Evolutionary conservation across 805 yeast species (phyloP).

Genomic region (Nadsonia fulvescens): DNA sequence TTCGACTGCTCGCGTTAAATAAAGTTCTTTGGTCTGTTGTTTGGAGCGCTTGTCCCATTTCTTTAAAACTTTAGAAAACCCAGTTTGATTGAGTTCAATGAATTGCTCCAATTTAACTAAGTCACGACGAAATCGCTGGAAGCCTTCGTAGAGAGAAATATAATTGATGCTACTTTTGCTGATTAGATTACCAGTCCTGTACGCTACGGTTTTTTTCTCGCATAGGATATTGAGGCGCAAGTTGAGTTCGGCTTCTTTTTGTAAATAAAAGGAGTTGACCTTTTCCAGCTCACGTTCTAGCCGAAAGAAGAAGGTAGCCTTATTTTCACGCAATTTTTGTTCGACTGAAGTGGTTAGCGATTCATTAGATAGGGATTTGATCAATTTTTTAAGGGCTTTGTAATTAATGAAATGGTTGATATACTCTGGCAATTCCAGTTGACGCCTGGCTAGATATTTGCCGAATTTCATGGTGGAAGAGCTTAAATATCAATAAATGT

Average conservation of each 20-base stretch:
- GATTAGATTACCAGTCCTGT: conserved; percentile 24
- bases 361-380: conserved; percentile 54
- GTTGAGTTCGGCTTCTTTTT: conserved; percentile 76
- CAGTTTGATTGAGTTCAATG: conserved; percentile 87
- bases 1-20: conserved; percentile 78
- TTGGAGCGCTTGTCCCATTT: conserved; percentile 97
- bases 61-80: conserved; percentile 85
- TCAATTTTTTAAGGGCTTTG: conserved; percentile 80
- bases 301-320: conserved; percentile 73
- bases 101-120: conserved; percentile 79
- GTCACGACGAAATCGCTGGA: conserved; percentile 78
- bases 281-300: conserved; percentile 90
- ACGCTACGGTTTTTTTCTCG: conserved; percentile 45
- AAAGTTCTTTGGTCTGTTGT: conserved; percentile 84
- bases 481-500: too few species aligned
- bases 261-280: conserved; percentile 80
- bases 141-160: conserved; percentile 70
- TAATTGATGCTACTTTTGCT: conserved; percentile 58
- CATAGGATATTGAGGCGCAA: conserved; percentile 59
- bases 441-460: conserved; percentile 83
- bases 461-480: conserved; percentile 59
- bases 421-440: conserved; percentile 87
- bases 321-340: conserved; percentile 62
- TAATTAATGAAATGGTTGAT: conserved; percentile 87
- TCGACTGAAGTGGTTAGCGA: conserved; percentile 25